Evolutionary conservation across 2,329 filamentous ascomycete genomes (phyloP).

Genomic region (Neophaeococcomyces aloes): DNA sequence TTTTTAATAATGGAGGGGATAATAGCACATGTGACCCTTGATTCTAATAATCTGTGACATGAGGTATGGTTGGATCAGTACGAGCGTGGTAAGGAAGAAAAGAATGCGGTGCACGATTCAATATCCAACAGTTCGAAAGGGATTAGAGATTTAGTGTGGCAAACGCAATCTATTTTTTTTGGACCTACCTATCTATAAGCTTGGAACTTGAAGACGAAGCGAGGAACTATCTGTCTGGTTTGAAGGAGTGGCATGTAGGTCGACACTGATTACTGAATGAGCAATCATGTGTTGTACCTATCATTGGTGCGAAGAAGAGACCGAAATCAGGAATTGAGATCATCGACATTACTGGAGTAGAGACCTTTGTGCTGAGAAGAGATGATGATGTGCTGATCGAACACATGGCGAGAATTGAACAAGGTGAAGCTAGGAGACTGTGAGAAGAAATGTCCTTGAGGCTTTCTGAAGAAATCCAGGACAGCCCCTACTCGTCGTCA

Average conservation of each 20-base stretch:
- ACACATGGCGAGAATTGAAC: not conserved
- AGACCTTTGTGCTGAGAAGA: not conserved
- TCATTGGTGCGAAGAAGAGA: not conserved
- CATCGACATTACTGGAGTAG: not conserved
- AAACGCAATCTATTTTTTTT: constrained; percentile 9
- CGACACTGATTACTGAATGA: not conserved
- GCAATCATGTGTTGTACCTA: not conserved
- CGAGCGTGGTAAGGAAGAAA: no score
- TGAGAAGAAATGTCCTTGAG: constrained; percentile 1
- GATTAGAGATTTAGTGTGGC: no score
- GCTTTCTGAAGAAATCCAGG: not conserved
- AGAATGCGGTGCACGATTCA: not conserved
- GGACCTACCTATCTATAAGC: no score
- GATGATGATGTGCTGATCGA: not conserved
- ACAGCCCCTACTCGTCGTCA: constrained; percentile 44
- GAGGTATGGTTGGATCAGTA: no score
- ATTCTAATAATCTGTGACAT: no score
- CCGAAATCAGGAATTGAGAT: not conserved
- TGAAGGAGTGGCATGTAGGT: constrained; percentile 5
- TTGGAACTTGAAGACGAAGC: no score
- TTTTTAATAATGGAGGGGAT: no score
- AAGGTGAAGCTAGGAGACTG: not conserved
- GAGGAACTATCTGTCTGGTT: not conserved
- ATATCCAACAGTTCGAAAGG: not conserved
- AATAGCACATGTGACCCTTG: no score